Conservation (phyloP, 169 alveolate genomes). For the Eimeria necatrix region DNA sequence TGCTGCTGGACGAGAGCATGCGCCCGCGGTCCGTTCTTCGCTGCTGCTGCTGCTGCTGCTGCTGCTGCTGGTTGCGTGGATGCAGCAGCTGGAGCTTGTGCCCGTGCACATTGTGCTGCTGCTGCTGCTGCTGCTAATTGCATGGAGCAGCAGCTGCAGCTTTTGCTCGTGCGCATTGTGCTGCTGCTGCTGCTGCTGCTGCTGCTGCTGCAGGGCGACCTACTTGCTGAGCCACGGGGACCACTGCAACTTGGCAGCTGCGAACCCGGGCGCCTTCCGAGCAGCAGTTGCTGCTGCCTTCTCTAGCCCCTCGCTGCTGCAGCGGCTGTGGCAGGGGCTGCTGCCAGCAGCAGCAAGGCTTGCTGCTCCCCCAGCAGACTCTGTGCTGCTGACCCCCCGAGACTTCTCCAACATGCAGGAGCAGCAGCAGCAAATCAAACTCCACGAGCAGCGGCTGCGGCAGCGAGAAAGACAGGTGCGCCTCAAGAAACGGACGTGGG, state of each 20-base stretch:
- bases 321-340: conserved; percentile 27
- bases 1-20: conserved; percentile 6
- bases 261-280: not conserved
- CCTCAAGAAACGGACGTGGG: not conserved
- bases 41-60: not conserved
- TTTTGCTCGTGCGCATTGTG: not conserved
- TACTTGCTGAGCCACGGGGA: conserved; percentile 10
- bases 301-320: not conserved
- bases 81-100: no score
- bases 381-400: not conserved
- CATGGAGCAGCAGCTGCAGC: not conserved
- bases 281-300: conserved; percentile 7
- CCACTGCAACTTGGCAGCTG: conserved; percentile 40
- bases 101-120: not conserved
- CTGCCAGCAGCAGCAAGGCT: not conserved
- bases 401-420: not conserved
- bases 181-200: conserved; percentile 18
- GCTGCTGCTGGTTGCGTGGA: no score
- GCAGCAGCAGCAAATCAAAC: conserved; percentile 10
- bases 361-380: not conserved
- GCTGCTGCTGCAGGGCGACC: conserved; percentile 31
- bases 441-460: not conserved
- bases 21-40: not conserved
- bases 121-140: not conserved
- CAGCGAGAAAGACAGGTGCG: conserved; percentile 38